Conservation (phyloP, 2,329 filamentous ascomycete genomes). For the Didymella pomorum region DNA sequence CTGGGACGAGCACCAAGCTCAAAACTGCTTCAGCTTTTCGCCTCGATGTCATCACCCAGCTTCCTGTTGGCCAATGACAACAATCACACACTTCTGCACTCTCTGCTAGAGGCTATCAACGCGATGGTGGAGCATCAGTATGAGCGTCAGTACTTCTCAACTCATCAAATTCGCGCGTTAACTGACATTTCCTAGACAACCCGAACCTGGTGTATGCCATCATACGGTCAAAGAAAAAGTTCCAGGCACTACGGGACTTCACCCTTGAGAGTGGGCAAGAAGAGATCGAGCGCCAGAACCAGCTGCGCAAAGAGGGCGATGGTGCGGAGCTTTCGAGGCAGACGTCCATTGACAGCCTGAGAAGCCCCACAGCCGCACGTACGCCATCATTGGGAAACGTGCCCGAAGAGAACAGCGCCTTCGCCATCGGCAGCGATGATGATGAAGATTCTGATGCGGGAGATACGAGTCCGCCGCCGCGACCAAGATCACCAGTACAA, state of each 20-base stretch:
- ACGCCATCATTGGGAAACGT: conserved; percentile 70
- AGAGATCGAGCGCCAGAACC: conserved; percentile 83
- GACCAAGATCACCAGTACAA: conserved; percentile 40
- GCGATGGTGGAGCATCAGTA: conserved; percentile 90
- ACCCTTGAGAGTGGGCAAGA: conserved; percentile 91
- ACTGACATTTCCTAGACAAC: too few relatives aligned
- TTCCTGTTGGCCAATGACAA: conserved; percentile 92
- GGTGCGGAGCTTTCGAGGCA: conserved; percentile 53
- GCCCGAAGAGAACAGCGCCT: conserved; percentile 79
- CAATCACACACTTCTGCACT: conserved; percentile 82
- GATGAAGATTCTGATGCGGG: conserved; percentile 73
- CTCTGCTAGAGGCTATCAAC: conserved; percentile 87
- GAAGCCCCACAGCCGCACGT: conserved; percentile 68
- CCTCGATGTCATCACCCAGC: conserved; percentile 90
- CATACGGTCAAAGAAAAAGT: conserved; percentile 79
- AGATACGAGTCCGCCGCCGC: conserved; percentile 56
- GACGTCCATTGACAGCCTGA: conserved; percentile 72
- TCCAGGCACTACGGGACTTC: conserved; percentile 85
- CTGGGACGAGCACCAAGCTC: conserved; percentile 77
- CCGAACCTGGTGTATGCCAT: conserved; percentile 81
- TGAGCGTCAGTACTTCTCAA: conserved; percentile 62
- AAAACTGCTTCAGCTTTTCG: conserved; percentile 86
- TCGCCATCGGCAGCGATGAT: conserved; percentile 83
- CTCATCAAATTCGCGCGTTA: too few relatives aligned
- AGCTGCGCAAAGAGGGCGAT: conserved; percentile 69